Evolutionary conservation across 176 grass and related monocot genomes (phyloP).

Genomic region (Rhynchospora tenuis): DNA sequence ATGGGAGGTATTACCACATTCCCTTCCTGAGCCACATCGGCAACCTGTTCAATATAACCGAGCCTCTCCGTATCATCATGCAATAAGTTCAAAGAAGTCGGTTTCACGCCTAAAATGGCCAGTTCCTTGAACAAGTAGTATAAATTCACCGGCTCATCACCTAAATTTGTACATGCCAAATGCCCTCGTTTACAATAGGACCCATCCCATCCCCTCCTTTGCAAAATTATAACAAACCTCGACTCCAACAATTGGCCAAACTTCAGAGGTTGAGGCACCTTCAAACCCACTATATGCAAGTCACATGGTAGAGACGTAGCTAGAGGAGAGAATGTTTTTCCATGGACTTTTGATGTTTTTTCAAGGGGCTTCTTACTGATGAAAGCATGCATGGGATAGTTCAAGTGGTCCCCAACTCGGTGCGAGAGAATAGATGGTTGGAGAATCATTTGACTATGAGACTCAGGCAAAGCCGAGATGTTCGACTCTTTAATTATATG

Average conservation of each 20-base stretch:
- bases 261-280: slow-evolving; percentile 80
- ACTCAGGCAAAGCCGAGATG: slow-evolving; percentile 61
- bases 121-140: slow-evolving; percentile 98
- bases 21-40: slow-evolving; percentile 74
- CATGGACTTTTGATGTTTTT: slow-evolving; percentile 42
- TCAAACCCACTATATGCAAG: slow-evolving; percentile 84
- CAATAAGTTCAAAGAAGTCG: slow-evolving; percentile 92
- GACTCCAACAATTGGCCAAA: slow-evolving; percentile 48
- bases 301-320: slow-evolving; percentile 74
- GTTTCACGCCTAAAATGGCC: slow-evolving; percentile 54
- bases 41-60: slow-evolving; percentile 70
- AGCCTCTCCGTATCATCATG: slow-evolving; percentile 82
- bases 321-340: slow-evolving; percentile 61
- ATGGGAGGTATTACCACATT: slow-evolving; percentile 88
- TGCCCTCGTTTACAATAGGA: slow-evolving; percentile 72
- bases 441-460: slow-evolving; percentile 52
- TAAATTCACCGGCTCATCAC: slow-evolving; percentile 70
- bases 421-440: slow-evolving; percentile 91
- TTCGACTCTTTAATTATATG: slow-evolving; percentile 81
- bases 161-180: slow-evolving; percentile 60
- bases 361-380: slow-evolving; percentile 43
- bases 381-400: slow-evolving; percentile 89
- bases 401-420: slow-evolving; percentile 57
- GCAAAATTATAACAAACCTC: slow-evolving; percentile 69
- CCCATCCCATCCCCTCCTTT: slow-evolving; percentile 84